Base-by-base conservation (phyloP, 352 stramenopile genomes). In the Thalassiosira mediterranea region DNA sequence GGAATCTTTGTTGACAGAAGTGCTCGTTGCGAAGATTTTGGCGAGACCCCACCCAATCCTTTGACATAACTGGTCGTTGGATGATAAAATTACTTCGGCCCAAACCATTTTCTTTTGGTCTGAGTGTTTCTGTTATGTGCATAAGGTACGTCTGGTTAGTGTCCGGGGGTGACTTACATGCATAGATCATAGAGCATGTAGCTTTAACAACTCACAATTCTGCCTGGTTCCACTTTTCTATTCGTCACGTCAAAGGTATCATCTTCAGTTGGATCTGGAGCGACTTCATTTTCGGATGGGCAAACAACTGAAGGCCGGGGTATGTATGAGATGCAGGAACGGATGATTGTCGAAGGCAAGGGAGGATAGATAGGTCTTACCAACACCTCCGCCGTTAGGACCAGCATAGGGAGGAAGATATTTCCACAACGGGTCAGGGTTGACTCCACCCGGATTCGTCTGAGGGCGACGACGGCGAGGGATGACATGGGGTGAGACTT, bases 21-120 rank as follows among this genome's bases (percentile, higher is more conserved):
- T 76, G n/a, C 47, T 70, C 0, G 76, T 83, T 4, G 86, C 83
- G 63, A 88, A 88, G 26, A 88, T 90, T 54, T 90, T 84, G 5
- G 52, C 46, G 15, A 91, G 57, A 1, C 51, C 70, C 67, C 81
- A 91, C 8, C 61, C 86, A 31, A 90, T 75, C 28, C 71, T 72
- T 51, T 88, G 81, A 17, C 78, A 58, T 7, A 86, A 49, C 44
- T 88, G 81, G 51, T 88, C 81, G 17, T 28, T 28, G 5, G 81
- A 73, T 4, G 15, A 15, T 19, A 87, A 42, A 25, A 56, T 71
- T 34, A 86, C 26, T 28, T 80, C 58, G 0, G 53, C 0, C 46
- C 46, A 83, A 1, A 80, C 51, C 34, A 7, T 59, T 19, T 11
- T 32, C 32, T 83, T 83, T 29, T 80, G 75, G 23, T 23, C 19